These are phyloP conservation scores for Starmera pachycereana DNA, from an alignment of 805 yeast genomes.

Conservation along the genomic window DNA sequence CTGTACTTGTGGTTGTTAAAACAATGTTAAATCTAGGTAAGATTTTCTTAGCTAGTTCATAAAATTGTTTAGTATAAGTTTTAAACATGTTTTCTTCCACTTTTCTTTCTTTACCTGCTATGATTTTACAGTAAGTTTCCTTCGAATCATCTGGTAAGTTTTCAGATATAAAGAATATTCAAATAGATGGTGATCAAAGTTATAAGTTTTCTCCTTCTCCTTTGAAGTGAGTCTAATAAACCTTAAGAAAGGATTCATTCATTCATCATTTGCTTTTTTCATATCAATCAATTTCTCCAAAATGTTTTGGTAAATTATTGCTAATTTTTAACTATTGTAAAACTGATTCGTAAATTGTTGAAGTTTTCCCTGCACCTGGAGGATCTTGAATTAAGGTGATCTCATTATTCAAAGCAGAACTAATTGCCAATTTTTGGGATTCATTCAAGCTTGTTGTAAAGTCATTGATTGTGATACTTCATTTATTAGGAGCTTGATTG, in stretches of 20 bases:
- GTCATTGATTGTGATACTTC: conserved; percentile 37
- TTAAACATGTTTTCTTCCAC: conserved; percentile 36
- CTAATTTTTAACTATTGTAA: conserved; percentile 44
- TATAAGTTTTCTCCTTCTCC: conserved; percentile 54
- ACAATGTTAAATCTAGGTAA: conserved; percentile 58
- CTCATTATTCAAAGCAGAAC: conserved; percentile 39
- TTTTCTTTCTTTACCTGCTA: conserved; percentile 31
- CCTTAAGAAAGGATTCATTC: conserved; percentile 14
- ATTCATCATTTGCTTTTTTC: conserved; percentile 18
- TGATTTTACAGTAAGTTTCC: conserved; percentile 28
- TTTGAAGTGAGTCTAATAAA: conserved; percentile 49
- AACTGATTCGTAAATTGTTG: conserved; percentile 55
- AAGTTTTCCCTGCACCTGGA: conserved; percentile 76
- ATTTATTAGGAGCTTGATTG: conserved; percentile 45
- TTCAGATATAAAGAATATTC: conserved; percentile 51
- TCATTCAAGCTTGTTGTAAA: conserved; percentile 35
- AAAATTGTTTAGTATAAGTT: conserved; percentile 36
- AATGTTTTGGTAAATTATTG: conserved; percentile 54
- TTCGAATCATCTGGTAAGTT: conserved; percentile 35
- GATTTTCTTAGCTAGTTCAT: conserved; percentile 35
- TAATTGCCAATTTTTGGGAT: conserved; percentile 46
- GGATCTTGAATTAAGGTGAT: conserved; percentile 65
- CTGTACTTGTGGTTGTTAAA: conserved; percentile 62
- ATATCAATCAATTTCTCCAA: conserved; percentile 56
- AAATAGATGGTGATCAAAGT: conserved; percentile 42